Evolutionary conservation across 202 grass and related monocot species (phyloP).

Genomic region (Panicum hallii): DNA sequence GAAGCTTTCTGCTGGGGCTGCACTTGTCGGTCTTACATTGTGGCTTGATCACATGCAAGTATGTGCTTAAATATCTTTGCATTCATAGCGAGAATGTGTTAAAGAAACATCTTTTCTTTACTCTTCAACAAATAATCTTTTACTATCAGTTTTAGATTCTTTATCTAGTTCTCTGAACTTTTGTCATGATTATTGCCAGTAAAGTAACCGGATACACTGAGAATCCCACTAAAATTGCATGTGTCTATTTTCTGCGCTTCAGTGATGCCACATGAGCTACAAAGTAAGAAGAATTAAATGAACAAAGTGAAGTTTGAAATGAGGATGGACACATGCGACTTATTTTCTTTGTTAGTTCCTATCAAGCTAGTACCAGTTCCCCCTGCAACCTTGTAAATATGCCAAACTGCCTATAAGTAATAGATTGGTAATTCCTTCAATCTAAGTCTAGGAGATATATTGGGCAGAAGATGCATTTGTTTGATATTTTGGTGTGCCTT

Average conservation of each 20-base stretch:
- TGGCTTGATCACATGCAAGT: constrained; percentile 99
- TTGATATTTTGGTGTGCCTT: constrained; percentile 30
- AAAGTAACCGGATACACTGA: neutral
- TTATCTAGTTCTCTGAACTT: constrained; percentile 1
- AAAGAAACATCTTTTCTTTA: neutral
- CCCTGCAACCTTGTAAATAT: neutral
- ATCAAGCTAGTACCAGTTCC: neutral
- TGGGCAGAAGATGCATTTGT: neutral
- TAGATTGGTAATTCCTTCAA: constrained; percentile 3
- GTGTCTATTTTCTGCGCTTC: neutral
- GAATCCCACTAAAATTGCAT: constrained; percentile 8
- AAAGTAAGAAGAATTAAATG: constrained; percentile 8
- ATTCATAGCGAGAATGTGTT: constrained; percentile 14
- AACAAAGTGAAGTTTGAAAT: neutral
- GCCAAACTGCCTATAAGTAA: neutral
- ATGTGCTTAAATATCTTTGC: constrained; percentile 43
- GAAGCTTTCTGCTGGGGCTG: constrained; percentile 88
- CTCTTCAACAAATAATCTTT: constrained; percentile 1
- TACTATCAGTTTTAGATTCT: constrained; percentile 7
- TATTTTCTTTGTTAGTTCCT: constrained; percentile 1
- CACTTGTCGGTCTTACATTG: constrained; percentile 81
- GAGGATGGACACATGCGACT: neutral
- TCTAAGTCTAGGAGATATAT: constrained; percentile 5
- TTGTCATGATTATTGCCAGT: neutral
- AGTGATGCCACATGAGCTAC: neutral